These are phyloP conservation scores for Collybia nuda DNA, from an alignment of 768 basidiomycete species.

Conservation along the genomic window DNA sequence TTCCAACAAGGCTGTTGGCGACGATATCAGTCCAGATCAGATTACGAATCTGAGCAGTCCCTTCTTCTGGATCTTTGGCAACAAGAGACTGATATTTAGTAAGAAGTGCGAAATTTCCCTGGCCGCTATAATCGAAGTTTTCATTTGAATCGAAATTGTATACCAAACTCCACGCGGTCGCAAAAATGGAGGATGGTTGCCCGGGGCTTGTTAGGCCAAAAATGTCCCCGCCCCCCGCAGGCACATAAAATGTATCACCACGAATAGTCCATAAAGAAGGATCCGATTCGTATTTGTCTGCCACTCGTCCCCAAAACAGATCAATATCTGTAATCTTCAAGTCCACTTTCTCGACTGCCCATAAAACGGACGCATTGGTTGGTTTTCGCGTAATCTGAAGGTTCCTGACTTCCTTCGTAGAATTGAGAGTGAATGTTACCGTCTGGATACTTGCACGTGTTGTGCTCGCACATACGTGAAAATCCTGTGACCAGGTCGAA, in stretches of 20 bases:
- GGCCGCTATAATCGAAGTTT: slow-evolving; percentile 7
- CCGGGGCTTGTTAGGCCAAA: slow-evolving; percentile 5
- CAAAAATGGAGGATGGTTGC: slow-evolving; percentile 1
- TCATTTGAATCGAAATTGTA: background rate
- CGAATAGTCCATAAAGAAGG: background rate
- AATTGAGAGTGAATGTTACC: slow-evolving; percentile 12
- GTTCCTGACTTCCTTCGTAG: slow-evolving; percentile 3
- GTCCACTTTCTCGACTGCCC: slow-evolving; percentile 9
- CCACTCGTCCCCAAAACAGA: slow-evolving; percentile 13
- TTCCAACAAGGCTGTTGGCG: slow-evolving; percentile 15
- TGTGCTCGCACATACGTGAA: slow-evolving; percentile 16
- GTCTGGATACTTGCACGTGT: slow-evolving; percentile 14
- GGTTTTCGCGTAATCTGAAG: slow-evolving; percentile 7
- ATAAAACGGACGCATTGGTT: slow-evolving; percentile 10
- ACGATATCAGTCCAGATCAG: slow-evolving; percentile 18
- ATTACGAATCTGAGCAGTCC: slow-evolving; percentile 10
- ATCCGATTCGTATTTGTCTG: no score
- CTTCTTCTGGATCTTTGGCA: slow-evolving; percentile 9
- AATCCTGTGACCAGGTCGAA: slow-evolving; percentile 19
- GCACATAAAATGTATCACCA: slow-evolving; percentile 14
- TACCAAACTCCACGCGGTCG: slow-evolving; percentile 6
- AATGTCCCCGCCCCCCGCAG: slow-evolving; percentile 9
- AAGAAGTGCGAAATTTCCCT: slow-evolving; percentile 9
- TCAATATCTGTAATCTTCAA: slow-evolving; percentile 11
- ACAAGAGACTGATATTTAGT: slow-evolving; percentile 12